Base-by-base conservation (phyloP, 805 yeast species). In the Candida ulmi region DNA sequence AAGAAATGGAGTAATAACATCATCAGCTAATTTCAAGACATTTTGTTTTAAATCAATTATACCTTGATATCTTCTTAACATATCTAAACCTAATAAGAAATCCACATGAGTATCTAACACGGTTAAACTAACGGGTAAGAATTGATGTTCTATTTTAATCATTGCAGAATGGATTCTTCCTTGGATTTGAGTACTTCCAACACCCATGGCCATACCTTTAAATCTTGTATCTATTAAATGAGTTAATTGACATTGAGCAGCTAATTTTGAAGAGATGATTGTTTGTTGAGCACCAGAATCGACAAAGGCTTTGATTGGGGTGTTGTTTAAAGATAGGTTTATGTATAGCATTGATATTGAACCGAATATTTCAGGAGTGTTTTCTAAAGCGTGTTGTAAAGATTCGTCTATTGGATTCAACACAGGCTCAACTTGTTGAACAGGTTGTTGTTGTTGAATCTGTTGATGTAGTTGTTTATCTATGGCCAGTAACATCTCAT, bases 251-350 rank as follows among this genome's bases (percentile, higher is more conserved):
- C 90, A 76, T 35, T 68, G 65, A 45, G 83, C 84, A 0, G 95
- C 96, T 46, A 90, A 68, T 31, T 68, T 65, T 2, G 95, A 84
- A 25, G 88, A 79, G 54, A 93, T 77, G 30, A 93, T 81, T 0
- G 99, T 88, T 23, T 78, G 68, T 60, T 88, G 96, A 0, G 99
- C 98, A 2, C 99, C 99, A 0, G 97, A 79, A 58, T 93, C 99
- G 5, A 93, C 95, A 66, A 93, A 88, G 0, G 98, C 98, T 57
- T 86, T 86, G 3, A 88, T 83, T 17, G 81, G 79, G 34, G 72
- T 69, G 1, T 93, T 91, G 53, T 93, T 90, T 28, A 91, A 82
- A 48, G 77, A 81, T 30, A 88, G 70, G 40, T 79, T 71, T 13
- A 93, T 78, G 61, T 82, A 91, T 30, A 93, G 71, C 96, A 93